phyloP scores from a whole-genome alignment of 805 yeast species.

The Ogataea populi-albae region DNA sequence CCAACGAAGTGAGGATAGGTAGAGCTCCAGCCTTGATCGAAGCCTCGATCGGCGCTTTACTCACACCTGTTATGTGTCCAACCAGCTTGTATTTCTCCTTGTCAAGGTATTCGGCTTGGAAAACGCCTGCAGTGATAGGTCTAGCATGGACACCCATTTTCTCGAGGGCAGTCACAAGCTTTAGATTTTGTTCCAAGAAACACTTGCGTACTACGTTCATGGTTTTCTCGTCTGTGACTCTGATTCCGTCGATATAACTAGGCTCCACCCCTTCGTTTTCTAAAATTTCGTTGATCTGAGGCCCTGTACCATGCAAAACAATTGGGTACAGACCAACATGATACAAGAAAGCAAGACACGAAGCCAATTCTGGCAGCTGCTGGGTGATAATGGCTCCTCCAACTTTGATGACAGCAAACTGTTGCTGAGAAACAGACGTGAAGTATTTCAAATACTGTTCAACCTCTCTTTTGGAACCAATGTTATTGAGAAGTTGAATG shows the following conservation, averaged over 20 bases:
- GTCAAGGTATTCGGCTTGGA: constrained; percentile 88
- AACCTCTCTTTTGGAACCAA: constrained; percentile 96
- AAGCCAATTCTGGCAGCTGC: constrained; percentile 87
- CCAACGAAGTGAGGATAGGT: constrained; percentile 93
- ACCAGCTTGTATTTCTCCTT: constrained; percentile 88
- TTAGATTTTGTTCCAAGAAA: constrained; percentile 91
- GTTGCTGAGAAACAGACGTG: constrained; percentile 94
- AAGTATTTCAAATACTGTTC: constrained; percentile 96
- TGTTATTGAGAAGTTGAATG: constrained; percentile 89
- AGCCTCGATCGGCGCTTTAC: constrained; percentile 88
- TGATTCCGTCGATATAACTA: constrained; percentile 91
- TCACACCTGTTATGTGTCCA: constrained; percentile 83
- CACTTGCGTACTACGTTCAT: constrained; percentile 96
- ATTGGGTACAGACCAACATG: constrained; percentile 98
- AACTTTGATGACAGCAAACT: constrained; percentile 96
- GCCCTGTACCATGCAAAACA: constrained; percentile 97
- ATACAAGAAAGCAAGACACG: constrained; percentile 91
- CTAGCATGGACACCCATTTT: constrained; percentile 96
- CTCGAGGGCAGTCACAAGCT: constrained; percentile 93
- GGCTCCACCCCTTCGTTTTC: constrained; percentile 96
- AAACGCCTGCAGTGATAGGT: constrained; percentile 98
- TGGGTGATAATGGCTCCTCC: constrained; percentile 99
- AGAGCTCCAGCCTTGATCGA: constrained; percentile 94
- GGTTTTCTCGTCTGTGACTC: constrained; percentile 91
- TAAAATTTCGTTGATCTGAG: constrained; percentile 91